Evolutionary conservation across 2,329 filamentous ascomycete genomes (phyloP), one percentile per base, ranked within the genome.

Genomic region (Lomentospora prolificans): DNA sequence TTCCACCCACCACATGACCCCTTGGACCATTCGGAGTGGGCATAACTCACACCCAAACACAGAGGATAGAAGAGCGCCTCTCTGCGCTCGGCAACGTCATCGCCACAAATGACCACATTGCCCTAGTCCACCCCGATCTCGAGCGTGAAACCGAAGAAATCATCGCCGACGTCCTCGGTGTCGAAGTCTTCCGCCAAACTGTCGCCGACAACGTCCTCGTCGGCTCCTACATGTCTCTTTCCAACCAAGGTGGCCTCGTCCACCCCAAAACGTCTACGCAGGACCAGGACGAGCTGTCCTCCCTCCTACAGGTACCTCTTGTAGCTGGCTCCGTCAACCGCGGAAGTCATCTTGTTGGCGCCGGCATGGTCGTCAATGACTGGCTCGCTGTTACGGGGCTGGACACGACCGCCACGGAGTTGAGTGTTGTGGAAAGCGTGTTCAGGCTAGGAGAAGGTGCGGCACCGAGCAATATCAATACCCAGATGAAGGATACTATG

Each of bases 61-160:
- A 55, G 76, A 85, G 94, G 63, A 96, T 99, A 75, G 94, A 99
- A 77, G 94, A 99, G 79, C 85, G 94, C 44, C 80, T 99, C 60
- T 96, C 90, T 17, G 94, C 94, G 3, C 83, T 99, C 25, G 94
- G 94, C 59, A 99, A 99, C 69, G 94, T 97, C 60, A 96, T 99
- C 66, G 95, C 90, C 66, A 84, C 84, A 66, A 97, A 97, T 72
- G 94, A 99, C 73, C 91, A 96, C 73, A 94, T 97, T 63, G 94
- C 94, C 54, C 85, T 99, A 48, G 85, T 97, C 59, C 94, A 99
- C 70, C 94, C 94, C 9, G 94, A 99, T 67, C 79, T 99, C 58
- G 94, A 97, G 79, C 87, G 92, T 60, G 94, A 99, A 77, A 96
- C 91, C 14, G 94, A 99, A 74, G 94, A 99, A 76, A 96, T 99